phyloP scores from a whole-genome alignment of 805 yeast species.

The Kazachstania psychrophila region DNA sequence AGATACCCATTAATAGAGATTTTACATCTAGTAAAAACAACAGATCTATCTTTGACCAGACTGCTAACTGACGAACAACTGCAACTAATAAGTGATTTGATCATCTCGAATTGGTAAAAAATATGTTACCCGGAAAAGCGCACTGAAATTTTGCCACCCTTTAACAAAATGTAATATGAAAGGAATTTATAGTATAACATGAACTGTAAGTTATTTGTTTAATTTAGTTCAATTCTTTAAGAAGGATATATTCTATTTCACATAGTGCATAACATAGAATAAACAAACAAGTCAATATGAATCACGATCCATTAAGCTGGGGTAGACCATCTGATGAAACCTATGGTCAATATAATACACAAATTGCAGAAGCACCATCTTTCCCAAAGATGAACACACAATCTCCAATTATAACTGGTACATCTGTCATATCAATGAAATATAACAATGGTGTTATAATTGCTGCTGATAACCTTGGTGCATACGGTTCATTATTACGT shows the following conservation, averaged over 20 bases:
- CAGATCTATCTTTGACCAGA: neutral
- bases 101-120: too few species aligned
- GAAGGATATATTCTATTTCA: too few species aligned
- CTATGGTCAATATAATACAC: conserved; percentile 71
- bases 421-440: conserved; percentile 87
- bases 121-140: neutral
- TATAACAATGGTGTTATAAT: conserved; percentile 82
- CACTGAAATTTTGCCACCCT: conserved; percentile 1
- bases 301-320: conserved; percentile 93
- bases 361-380: conserved; percentile 57
- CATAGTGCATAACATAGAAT: neutral
- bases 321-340: conserved; percentile 83
- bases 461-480: conserved; percentile 91
- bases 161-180: neutral
- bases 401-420: conserved; percentile 92
- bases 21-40: neutral
- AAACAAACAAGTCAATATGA: conserved; percentile 41
- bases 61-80: neutral
- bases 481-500: conserved; percentile 88
- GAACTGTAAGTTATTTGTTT: too few species aligned
- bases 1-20: neutral
- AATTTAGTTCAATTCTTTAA: too few species aligned
- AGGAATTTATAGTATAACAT: too few species aligned
- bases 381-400: conserved; percentile 82
- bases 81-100: too few species aligned